phyloP scores from a whole-genome alignment of 2,329 filamentous ascomycete genomes.

The Chalaropsis thielavioides region DNA sequence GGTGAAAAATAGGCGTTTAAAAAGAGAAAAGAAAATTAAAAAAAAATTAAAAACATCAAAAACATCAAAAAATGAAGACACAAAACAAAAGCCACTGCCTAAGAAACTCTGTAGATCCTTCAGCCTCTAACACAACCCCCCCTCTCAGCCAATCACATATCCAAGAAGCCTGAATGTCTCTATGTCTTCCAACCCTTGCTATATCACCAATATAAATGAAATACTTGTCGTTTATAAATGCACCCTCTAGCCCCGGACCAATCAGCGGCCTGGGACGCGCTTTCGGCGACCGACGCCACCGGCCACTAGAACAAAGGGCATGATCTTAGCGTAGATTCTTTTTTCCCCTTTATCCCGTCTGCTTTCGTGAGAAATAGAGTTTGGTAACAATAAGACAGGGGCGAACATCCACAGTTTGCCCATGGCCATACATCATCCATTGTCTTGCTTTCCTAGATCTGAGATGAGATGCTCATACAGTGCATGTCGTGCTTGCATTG shows the following conservation, averaged over 20 bases:
- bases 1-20: neutral
- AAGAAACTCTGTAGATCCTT: too few species aligned
- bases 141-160: neutral
- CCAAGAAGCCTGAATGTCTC: neutral
- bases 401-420: neutral
- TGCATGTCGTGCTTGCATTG: neutral
- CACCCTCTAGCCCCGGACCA: neutral
- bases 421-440: neutral
- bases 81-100: too few species aligned
- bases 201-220: neutral
- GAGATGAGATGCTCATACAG: neutral
- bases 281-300: neutral
- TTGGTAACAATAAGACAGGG: neutral
- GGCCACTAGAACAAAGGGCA: neutral
- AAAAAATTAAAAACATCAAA: neutral
- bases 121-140: neutral
- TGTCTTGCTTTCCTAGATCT: neutral
- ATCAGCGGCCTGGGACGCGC: neutral
- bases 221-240: too few species aligned
- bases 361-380: neutral
- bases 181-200: neutral
- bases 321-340: neutral
- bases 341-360: neutral
- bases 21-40: neutral
- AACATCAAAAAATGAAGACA: too few species aligned